Percentiles rank a stretch among this genome's conserved stretches.
Conservation (phyloP, 2,329 filamentous ascomycete species). For the Hymenoscyphus salicellus region DNA sequence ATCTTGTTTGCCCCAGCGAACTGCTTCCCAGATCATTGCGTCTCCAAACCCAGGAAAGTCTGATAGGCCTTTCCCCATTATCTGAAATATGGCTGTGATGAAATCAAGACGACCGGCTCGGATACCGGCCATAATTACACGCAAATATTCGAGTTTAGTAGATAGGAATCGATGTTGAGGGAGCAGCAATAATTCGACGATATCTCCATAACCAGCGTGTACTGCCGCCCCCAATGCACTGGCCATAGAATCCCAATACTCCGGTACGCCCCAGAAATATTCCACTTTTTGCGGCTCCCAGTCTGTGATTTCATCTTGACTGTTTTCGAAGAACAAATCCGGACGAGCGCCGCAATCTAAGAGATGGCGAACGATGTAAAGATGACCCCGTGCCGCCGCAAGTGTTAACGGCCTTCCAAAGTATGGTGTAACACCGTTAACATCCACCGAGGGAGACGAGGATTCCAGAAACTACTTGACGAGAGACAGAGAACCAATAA, state of each 20-base stretch:
- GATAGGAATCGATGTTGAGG: neutral
- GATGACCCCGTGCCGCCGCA: neutral
- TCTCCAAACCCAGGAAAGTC: neutral
- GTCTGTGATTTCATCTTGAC: neutral
- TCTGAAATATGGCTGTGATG: neutral
- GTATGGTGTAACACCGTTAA: neutral
- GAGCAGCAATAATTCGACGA: neutral
- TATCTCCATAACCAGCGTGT: neutral
- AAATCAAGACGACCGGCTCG: neutral
- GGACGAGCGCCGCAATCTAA: neutral
- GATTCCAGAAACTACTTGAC: neutral
- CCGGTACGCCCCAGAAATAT: neutral
- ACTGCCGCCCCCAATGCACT: neutral
- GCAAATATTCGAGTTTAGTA: neutral
- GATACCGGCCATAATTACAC: neutral
- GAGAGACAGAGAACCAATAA: neutral
- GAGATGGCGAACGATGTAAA: neutral
- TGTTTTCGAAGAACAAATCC: neutral
- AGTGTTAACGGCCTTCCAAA: neutral
- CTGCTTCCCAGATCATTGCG: neutral
- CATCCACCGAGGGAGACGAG: neutral
- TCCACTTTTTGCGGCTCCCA: neutral
- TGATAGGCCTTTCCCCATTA: neutral
- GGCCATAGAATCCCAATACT: neutral
- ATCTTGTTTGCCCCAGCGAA: neutral